A percentile compares a stretch with the other conserved stretches of the same genome.
phyloP scores from a whole-genome alignment of 192 early-diverging fungal genomes.

The Backusella circina region DNA sequence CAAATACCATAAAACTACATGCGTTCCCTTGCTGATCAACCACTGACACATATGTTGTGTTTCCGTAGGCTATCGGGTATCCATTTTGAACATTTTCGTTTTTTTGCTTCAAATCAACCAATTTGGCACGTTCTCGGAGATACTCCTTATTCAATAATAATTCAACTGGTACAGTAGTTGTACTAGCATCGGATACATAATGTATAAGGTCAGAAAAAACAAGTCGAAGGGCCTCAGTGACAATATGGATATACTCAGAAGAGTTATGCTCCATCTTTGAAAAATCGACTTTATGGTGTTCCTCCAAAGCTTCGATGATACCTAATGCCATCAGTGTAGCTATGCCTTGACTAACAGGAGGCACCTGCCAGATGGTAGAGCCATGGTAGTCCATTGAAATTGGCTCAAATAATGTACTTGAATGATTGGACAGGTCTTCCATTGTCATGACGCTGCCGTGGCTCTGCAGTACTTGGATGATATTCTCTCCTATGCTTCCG shows the following conservation, averaged over 20 bases:
- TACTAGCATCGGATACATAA: constrained; percentile 61
- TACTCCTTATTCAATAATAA: constrained; percentile 52
- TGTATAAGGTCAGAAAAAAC: constrained; percentile 69
- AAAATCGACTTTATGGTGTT: constrained; percentile 32
- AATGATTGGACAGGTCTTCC: constrained; percentile 59
- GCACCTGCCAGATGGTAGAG: constrained; percentile 58
- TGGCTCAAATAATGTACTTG: constrained; percentile 47
- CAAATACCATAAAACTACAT: constrained; percentile 65
- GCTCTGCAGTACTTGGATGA: constrained; percentile 48
- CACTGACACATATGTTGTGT: constrained; percentile 73
- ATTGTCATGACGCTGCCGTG: constrained; percentile 61
- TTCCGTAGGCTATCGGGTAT: constrained; percentile 48
- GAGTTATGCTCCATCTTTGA: constrained; percentile 47
- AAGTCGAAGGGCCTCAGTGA: constrained; percentile 65
- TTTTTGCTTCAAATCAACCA: constrained; percentile 47
- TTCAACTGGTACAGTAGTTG: constrained; percentile 41
- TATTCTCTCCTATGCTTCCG: constrained; percentile 60
- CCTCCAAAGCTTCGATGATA: constrained; percentile 56
- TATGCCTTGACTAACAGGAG: constrained; percentile 73
- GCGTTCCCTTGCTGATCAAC: constrained; percentile 76
- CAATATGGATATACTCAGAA: constrained; percentile 58
- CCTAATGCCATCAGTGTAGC: constrained; percentile 68
- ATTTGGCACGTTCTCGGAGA: constrained; percentile 46
- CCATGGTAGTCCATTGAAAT: constrained; percentile 59
- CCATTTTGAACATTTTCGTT: constrained; percentile 48